Conservation (phyloP, 108 stramenopile species). For the Schizochytrium sp. region DNA sequence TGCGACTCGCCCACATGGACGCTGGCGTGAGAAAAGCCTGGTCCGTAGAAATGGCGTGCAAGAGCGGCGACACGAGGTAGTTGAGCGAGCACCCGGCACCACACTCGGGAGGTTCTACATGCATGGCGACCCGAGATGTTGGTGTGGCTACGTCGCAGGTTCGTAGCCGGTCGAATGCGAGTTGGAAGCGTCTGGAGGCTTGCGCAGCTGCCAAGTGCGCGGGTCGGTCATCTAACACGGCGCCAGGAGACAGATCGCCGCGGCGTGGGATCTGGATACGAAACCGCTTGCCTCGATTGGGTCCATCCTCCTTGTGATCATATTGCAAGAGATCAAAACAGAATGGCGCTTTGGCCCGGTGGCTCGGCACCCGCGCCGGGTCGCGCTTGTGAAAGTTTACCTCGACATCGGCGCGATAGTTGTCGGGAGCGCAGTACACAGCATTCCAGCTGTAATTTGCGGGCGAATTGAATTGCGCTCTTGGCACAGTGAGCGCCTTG, state of each 20-base stretch:
- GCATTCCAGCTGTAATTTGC: background rate
- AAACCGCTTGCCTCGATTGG: background rate
- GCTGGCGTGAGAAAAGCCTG: background rate
- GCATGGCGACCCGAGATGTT: background rate
- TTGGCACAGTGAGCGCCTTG: background rate
- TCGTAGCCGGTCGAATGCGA: no score
- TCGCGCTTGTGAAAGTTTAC: background rate
- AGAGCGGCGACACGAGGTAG: background rate
- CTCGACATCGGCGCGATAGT: background rate
- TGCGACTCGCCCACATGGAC: background rate
- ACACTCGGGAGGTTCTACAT: background rate
- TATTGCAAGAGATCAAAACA: background rate
- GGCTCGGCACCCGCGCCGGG: background rate
- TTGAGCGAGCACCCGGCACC: background rate
- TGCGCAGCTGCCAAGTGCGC: no score
- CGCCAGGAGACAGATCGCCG: no score
- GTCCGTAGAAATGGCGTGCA: background rate
- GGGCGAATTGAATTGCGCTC: no score
- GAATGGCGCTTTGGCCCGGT: background rate
- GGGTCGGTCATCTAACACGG: no score
- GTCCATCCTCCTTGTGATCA: background rate
- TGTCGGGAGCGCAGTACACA: background rate
- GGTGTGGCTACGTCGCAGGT: no score
- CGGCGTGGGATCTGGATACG: background rate
- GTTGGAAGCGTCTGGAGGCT: no score